These are phyloP conservation scores for Fonsecaea pedrosoi DNA, from an alignment of 2,329 filamentous ascomycete genomes.

Conservation along the genomic window DNA sequence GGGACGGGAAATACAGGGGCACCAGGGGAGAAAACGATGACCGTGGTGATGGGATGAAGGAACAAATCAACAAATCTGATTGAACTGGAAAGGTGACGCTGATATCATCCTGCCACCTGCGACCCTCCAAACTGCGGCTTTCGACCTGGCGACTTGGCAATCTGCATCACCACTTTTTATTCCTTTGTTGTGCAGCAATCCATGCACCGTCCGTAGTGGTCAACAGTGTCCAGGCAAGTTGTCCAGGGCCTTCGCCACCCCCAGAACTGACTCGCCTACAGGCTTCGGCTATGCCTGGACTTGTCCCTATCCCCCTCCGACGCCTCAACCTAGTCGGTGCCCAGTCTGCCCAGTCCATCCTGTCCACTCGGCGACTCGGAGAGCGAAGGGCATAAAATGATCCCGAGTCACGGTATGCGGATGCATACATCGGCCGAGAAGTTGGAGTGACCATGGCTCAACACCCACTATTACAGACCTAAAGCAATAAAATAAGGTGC, in stretches of 20 bases:
- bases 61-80: slow-evolving; percentile 13
- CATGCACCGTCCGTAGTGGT: neutral
- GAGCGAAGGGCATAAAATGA: slow-evolving; percentile 2
- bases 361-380: slow-evolving; percentile 7
- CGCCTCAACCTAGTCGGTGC: neutral
- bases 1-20: neutral
- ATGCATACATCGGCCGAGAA: slow-evolving; percentile 14
- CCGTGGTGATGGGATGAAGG: neutral
- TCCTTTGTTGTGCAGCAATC: neutral
- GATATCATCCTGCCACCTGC: slow-evolving; percentile 20
- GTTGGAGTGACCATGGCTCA: neutral
- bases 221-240: neutral
- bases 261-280: neutral
- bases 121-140: neutral
- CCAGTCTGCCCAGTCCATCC: neutral
- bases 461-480: neutral
- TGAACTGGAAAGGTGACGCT: slow-evolving; percentile 16
- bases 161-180: neutral
- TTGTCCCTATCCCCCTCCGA: slow-evolving; percentile 2
- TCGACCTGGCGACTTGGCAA: neutral
- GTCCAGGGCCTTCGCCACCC: neutral
- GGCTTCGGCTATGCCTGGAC: neutral
- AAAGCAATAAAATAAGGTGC: neutral
- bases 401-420: slow-evolving; percentile 6
- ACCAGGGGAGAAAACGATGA: neutral